Conservation (phyloP, 805 yeast species). For the Wickerhamomyces bovis region DNA sequence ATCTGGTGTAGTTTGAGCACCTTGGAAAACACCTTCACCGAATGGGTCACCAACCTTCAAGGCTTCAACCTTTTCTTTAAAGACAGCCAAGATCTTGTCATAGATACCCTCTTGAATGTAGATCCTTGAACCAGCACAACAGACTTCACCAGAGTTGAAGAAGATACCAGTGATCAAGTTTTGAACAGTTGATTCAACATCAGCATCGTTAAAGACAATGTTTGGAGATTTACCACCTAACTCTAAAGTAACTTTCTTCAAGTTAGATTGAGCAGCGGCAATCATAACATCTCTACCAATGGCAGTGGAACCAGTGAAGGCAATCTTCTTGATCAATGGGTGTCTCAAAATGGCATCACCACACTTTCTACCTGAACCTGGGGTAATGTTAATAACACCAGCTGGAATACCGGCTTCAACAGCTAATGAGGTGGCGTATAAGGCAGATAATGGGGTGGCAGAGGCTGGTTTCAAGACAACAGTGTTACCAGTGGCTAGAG, state of each 20-base stretch:
- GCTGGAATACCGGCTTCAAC: slow-evolving; percentile 58
- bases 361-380: slow-evolving; percentile 56
- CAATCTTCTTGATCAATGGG: slow-evolving; percentile 53
- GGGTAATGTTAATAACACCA: slow-evolving; percentile 57
- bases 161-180: slow-evolving; percentile 52
- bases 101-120: slow-evolving; percentile 56
- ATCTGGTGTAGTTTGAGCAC: slow-evolving; percentile 58
- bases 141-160: slow-evolving; percentile 67
- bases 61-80: slow-evolving; percentile 44
- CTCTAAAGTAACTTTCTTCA: slow-evolving; percentile 63
- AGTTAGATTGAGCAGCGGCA: slow-evolving; percentile 52
- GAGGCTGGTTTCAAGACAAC: slow-evolving; percentile 60
- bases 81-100: slow-evolving; percentile 43
- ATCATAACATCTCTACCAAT: slow-evolving; percentile 57
- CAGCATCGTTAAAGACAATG: slow-evolving; percentile 56
- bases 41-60: slow-evolving; percentile 60
- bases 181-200: slow-evolving; percentile 40
- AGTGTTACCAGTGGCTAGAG: slow-evolving; percentile 61
- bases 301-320: slow-evolving; percentile 65
- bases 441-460: slow-evolving; percentile 61
- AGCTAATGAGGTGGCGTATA: slow-evolving; percentile 45
- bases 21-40: slow-evolving; percentile 50
- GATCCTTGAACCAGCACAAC: slow-evolving; percentile 65
- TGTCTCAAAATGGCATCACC: slow-evolving; percentile 57
- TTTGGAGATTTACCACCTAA: slow-evolving; percentile 69